Base-by-base conservation (phyloP, 2,329 filamentous ascomycete species). In the Aureobasidium subglaciale region DNA sequence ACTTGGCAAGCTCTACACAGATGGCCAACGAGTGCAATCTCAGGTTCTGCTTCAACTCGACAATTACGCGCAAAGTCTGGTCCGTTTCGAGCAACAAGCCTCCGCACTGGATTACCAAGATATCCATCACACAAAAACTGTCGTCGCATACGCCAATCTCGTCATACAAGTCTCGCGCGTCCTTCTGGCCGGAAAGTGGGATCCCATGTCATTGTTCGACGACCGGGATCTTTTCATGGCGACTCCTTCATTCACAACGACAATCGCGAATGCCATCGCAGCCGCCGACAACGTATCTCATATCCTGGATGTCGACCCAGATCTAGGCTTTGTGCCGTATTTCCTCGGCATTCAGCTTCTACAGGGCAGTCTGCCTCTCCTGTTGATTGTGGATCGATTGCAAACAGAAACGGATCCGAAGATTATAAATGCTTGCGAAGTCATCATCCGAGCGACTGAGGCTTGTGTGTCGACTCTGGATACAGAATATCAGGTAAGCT, bases 151-250 rank as follows among this genome's bases (percentile, higher is more conserved):
- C 15, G 54, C 54, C 25, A 48, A 49, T 11, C 54, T 46, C 7
- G 54, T 56, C 25, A 56, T 56, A 25, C 41, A 56, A 18, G 54
- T 56, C 2, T 49, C 54, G 15, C 54, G 43, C 6, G 54, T 56
- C 8, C 25, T 56, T n/a, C 20, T 56, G 13, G 54, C 54, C 7
- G 54, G 54, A 11, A 56, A 56, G 20, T 56, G 54, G 54, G 54
- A 56, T 34, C 54, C 54, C 6, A 46, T 56, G 34, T 56, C 54
- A 24, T 5, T 56, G 4, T 56, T 56, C 24, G 54, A 56, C 34
- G 54, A 56, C 35, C 42, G 54, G n/a, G 54, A 56, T 30, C 34
- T 56, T n/a, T 56, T 56, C 42, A 56, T 56, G 54, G 43, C 54
- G n/a, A 56, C 54, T 6, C 42, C 54, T 25, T 56, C 54, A 9